These are phyloP conservation scores for Anthracocystis panici-leucophaei DNA, from an alignment of 1,284 basidiomycete species.

Conservation along the genomic window DNA sequence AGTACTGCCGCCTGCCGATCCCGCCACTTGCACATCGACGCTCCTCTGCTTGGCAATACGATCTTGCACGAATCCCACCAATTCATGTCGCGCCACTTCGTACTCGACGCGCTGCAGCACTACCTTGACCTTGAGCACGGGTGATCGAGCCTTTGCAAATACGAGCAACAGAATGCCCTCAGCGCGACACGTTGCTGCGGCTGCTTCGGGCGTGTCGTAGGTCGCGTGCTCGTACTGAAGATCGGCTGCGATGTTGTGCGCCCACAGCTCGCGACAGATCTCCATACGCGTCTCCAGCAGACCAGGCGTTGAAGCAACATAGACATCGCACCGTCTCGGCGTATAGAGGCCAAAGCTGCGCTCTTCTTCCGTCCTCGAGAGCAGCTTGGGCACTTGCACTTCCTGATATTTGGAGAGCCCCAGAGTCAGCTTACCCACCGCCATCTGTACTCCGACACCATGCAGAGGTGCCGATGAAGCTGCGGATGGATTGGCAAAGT, in stretches of 20 bases:
- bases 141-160: conserved; percentile 55
- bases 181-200: conserved; percentile 62
- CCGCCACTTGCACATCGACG: conserved; percentile 47
- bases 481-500: conserved; percentile 74
- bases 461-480: conserved; percentile 69
- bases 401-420: conserved; percentile 76
- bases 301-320: conserved; percentile 81
- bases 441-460: conserved; percentile 82
- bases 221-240: conserved; percentile 77
- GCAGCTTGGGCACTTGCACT: conserved; percentile 78
- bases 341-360: conserved; percentile 88
- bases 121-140: conserved; percentile 63
- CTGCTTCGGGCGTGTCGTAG: conserved; percentile 59
- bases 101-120: conserved; percentile 60
- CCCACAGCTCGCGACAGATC: conserved; percentile 82
- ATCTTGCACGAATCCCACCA: conserved; percentile 57
- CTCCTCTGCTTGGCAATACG: conserved; percentile 58
- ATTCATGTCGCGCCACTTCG: conserved; percentile 60
- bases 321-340: conserved; percentile 81
- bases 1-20: conserved; percentile 19
- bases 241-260: conserved; percentile 84
- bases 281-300: conserved; percentile 82
- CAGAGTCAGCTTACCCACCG: conserved; percentile 81
- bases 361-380: conserved; percentile 77
- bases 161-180: conserved; percentile 67